phyloP scores from a whole-genome alignment of 257 asterid species.

The Solanum piurae region DNA sequence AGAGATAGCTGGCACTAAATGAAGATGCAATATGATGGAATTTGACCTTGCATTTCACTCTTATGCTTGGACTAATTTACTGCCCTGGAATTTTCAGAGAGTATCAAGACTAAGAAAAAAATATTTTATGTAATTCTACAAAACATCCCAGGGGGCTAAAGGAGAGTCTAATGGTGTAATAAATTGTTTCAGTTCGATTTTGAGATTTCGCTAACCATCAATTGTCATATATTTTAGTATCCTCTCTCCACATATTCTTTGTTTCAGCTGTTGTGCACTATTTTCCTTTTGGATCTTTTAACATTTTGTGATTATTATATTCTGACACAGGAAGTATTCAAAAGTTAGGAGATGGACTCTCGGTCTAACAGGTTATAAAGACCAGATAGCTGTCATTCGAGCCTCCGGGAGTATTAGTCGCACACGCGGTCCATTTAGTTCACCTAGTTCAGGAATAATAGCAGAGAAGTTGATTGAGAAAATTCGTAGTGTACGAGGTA shows the following conservation, averaged over 20 bases:
- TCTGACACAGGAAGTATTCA: constrained; percentile 53
- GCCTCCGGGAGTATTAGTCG: constrained; percentile 98
- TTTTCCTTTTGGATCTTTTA: not conserved
- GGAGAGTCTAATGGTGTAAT: not conserved
- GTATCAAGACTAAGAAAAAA: not conserved
- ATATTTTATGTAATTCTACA: not conserved
- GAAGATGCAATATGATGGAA: not conserved
- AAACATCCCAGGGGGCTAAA: not conserved
- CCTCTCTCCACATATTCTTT: not conserved
- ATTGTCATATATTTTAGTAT: not conserved
- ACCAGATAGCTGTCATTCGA: constrained; percentile 80
- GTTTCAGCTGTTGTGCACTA: not conserved
- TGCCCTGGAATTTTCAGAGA: not conserved
- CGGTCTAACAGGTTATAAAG: constrained; percentile 64
- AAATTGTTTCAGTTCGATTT: not conserved
- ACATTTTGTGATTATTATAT: not conserved
- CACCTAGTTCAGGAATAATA: constrained; percentile 70
- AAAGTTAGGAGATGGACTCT: constrained; percentile 80
- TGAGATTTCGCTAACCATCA: not conserved
- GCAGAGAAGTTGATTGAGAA: constrained; percentile 87
- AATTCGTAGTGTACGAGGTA: constrained; percentile 79
- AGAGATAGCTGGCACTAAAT: not conserved
- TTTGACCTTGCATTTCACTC: not conserved
- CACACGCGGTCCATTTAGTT: constrained; percentile 46
- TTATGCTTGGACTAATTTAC: not conserved